Percentiles rank a stretch among this genome's conserved stretches.
These are phyloP conservation scores for Coniferiporia weirii DNA, from an alignment of 1,284 basidiomycete species.

Conservation along the genomic window DNA sequence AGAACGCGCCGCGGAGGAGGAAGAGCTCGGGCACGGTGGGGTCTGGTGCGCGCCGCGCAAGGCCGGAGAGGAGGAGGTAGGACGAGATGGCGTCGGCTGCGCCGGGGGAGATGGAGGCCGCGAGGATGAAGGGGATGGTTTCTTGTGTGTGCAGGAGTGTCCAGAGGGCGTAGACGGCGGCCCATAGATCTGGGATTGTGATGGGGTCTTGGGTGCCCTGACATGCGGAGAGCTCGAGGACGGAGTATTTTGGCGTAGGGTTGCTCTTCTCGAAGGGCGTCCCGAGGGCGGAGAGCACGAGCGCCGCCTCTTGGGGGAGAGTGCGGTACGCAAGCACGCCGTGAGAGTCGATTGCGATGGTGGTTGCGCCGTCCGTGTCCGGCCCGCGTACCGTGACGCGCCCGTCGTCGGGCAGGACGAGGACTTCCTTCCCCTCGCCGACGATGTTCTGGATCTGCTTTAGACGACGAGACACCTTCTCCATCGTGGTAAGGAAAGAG, in stretches of 20 bases:
- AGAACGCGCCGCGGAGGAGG: slow-evolving; percentile 43
- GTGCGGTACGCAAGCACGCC: background rate
- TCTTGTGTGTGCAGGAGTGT: slow-evolving; percentile 27
- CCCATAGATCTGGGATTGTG: slow-evolving; percentile 29
- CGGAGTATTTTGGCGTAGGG: slow-evolving; percentile 29
- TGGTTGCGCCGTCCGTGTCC: background rate
- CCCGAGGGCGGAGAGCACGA: slow-evolving; percentile 29
- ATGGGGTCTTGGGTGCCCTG: slow-evolving; percentile 10
- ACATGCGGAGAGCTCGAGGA: slow-evolving; percentile 26
- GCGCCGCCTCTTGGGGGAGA: slow-evolving; percentile 7
- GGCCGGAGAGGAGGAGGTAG: slow-evolving; percentile 27
- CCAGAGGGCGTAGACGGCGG: slow-evolving; percentile 28
- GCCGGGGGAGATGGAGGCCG: slow-evolving; percentile 14
- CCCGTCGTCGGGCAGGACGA: slow-evolving; percentile 12
- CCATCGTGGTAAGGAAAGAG: background rate
- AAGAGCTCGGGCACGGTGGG: slow-evolving; percentile 27
- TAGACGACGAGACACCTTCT: background rate
- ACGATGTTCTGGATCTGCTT: slow-evolving; percentile 8
- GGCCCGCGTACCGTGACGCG: background rate
- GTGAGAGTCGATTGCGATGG: background rate
- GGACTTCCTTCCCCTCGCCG: background rate
- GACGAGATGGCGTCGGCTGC: slow-evolving; percentile 15
- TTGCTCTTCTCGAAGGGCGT: slow-evolving; percentile 27
- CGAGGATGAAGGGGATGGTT: slow-evolving; percentile 28
- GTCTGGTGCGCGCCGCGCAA: slow-evolving; percentile 22